phyloP scores from a whole-genome alignment of 257 asterid genomes.

The Primulina huaijiensis region DNA sequence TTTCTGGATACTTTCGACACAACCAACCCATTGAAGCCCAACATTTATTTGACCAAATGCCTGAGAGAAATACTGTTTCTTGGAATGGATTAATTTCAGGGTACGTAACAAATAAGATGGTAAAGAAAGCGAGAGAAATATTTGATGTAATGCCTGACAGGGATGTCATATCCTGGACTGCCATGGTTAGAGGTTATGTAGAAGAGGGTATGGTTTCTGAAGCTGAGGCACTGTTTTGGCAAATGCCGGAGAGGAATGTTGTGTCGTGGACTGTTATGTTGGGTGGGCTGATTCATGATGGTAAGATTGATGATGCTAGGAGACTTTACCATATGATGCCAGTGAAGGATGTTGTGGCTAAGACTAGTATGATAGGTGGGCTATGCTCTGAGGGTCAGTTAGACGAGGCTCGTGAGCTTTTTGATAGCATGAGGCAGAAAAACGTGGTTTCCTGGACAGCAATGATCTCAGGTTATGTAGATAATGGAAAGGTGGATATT shows the following conservation, averaged over 20 bases:
- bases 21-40: constrained; percentile 50
- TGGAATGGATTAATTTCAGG: constrained; percentile 83
- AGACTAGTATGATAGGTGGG: constrained; percentile 73
- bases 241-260: constrained; percentile 70
- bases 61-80: constrained; percentile 46
- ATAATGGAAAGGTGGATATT: constrained; percentile 59
- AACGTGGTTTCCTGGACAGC: constrained; percentile 77
- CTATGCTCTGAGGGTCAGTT: constrained; percentile 58
- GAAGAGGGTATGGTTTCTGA: constrained; percentile 54
- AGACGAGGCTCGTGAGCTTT: constrained; percentile 38
- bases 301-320: constrained; percentile 47
- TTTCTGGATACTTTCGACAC: constrained; percentile 56
- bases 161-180: constrained; percentile 68
- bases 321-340: constrained; percentile 58
- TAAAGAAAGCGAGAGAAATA: constrained; percentile 53
- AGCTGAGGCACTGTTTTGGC: constrained; percentile 52
- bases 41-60: constrained; percentile 57
- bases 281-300: constrained; percentile 49
- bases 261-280: constrained; percentile 80
- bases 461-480: constrained; percentile 66
- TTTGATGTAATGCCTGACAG: constrained; percentile 58
- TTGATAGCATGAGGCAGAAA: constrained; percentile 46
- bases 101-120: constrained; percentile 56
- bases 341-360: constrained; percentile 52
- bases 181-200: constrained; percentile 64